A percentile compares a stretch with the other conserved stretches of the same genome.
Conservation (phyloP, 306 rosid genomes). For the Begonia loranthoides region DNA sequence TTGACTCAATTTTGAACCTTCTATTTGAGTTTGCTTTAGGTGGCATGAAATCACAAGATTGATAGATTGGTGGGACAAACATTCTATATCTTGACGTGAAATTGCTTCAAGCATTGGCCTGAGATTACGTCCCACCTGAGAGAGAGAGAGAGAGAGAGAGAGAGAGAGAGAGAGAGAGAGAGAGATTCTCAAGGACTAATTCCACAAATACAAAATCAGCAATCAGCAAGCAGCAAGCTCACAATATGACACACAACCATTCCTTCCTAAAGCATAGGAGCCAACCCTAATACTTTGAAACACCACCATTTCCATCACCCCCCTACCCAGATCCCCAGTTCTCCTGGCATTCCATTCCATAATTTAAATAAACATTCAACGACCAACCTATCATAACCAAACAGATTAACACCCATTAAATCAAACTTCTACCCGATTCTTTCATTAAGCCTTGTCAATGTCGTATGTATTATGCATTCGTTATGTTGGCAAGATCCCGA, state of each 20-base stretch:
- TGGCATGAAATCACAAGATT: no score
- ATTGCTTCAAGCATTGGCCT: no score
- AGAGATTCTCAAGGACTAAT: no score
- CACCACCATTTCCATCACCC: not conserved
- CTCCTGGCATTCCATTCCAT: not conserved
- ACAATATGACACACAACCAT: not conserved
- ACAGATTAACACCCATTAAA: not conserved
- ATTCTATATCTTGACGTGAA: no score
- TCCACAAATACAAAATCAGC: not conserved
- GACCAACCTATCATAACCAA: not conserved
- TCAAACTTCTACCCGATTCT: not conserved
- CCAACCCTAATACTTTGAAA: constrained; percentile 11
- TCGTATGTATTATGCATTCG: not conserved
- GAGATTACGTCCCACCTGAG: no score
- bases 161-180: no score
- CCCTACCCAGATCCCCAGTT: not conserved
- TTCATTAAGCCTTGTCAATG: not conserved
- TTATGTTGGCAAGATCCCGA: constrained; percentile 22
- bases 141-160: no score
- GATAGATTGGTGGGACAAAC: no score
- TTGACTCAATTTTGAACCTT: no score
- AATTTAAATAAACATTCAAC: not conserved
- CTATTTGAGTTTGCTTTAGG: no score
- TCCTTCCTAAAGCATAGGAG: constrained; percentile 1
- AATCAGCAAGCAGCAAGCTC: not conserved